Evolutionary conservation across 2,329 filamentous ascomycete genomes (phyloP).

Genomic region (Sphaceloma murrayae): DNA sequence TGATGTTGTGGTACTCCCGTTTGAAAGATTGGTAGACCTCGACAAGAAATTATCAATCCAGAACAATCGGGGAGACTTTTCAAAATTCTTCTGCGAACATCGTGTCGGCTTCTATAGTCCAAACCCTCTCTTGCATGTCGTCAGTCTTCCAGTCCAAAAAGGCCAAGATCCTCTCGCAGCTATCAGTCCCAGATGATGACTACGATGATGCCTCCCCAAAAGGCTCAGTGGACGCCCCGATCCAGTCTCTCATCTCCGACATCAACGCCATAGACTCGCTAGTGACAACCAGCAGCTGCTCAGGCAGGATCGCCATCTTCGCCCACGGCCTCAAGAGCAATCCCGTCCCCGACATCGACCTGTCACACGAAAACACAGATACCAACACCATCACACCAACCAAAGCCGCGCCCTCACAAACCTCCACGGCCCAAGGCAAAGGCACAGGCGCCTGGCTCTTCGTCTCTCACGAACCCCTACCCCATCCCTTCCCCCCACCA

Average conservation of each 20-base stretch:
- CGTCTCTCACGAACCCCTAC: constrained; percentile 70
- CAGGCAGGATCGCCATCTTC: constrained; percentile 78
- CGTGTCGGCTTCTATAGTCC: too few relatives aligned
- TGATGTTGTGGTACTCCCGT: too few relatives aligned
- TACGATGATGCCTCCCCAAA: constrained; percentile 85
- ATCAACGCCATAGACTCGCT: constrained; percentile 67
- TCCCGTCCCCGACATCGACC: constrained; percentile 17
- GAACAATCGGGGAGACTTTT: too few relatives aligned
- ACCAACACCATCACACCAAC: constrained; percentile 25
- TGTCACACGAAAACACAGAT: constrained; percentile 18
- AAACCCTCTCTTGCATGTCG: too few relatives aligned
- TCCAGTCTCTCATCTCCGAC: constrained; percentile 64
- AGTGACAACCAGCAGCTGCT: constrained; percentile 89
- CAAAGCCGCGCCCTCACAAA: too few relatives aligned
- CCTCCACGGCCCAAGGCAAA: constrained; percentile 66
- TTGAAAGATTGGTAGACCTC: too few relatives aligned
- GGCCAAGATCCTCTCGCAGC: constrained; percentile 58
- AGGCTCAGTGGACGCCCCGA: constrained; percentile 70
- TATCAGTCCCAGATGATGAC: constrained; percentile 56
- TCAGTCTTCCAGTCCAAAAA: constrained; percentile 49
- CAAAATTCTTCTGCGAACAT: too few relatives aligned
- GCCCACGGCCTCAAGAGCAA: constrained; percentile 55
- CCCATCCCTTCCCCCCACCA: neutral
- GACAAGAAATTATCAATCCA: too few relatives aligned
- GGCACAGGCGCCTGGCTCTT: constrained; percentile 79